Percentiles rank a stretch among this genome's conserved stretches.
These are phyloP conservation scores for Xanthoconium stramineum DNA, from an alignment of 768 basidiomycete genomes.

Conservation along the genomic window DNA sequence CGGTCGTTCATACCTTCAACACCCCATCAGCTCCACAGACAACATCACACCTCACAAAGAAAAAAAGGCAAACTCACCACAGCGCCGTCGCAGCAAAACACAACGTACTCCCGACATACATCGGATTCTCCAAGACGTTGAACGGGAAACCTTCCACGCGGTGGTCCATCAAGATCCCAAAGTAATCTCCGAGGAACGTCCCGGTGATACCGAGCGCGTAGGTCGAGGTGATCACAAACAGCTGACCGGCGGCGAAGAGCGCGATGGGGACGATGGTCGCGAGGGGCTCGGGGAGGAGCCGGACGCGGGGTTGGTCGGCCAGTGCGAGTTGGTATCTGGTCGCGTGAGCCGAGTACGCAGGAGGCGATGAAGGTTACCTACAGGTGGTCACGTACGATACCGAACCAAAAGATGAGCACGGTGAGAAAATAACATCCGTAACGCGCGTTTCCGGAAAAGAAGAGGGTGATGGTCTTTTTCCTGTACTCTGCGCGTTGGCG, in stretches of 20 bases:
- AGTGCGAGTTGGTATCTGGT: conserved; percentile 74
- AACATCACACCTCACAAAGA: too few relatives aligned
- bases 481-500: conserved; percentile 54
- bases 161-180: conserved; percentile 83
- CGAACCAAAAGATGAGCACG: conserved; percentile 77
- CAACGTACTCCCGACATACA: conserved; percentile 96
- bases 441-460: conserved; percentile 71
- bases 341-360: neutral
- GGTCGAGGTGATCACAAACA: conserved; percentile 85
- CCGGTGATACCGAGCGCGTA: conserved; percentile 92
- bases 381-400: conserved; percentile 84
- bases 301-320: conserved; percentile 64
- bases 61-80: conserved; percentile 52
- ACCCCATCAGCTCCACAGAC: neutral
- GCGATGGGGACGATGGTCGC: conserved; percentile 56
- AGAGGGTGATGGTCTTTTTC: conserved; percentile 83
- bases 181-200: conserved; percentile 85
- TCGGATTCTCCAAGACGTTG: conserved; percentile 88
- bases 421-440: conserved; percentile 88
- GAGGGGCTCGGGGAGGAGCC: conserved; percentile 64
- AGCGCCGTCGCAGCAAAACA: conserved; percentile 84
- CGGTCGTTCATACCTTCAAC: conserved; percentile 74
- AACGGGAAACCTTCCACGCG: conserved; percentile 97
- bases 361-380: conserved; percentile 38
- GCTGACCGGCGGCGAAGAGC: conserved; percentile 71